Conservation (phyloP, 768 basidiomycete genomes). For the Pleurotus tuoliensis region DNA sequence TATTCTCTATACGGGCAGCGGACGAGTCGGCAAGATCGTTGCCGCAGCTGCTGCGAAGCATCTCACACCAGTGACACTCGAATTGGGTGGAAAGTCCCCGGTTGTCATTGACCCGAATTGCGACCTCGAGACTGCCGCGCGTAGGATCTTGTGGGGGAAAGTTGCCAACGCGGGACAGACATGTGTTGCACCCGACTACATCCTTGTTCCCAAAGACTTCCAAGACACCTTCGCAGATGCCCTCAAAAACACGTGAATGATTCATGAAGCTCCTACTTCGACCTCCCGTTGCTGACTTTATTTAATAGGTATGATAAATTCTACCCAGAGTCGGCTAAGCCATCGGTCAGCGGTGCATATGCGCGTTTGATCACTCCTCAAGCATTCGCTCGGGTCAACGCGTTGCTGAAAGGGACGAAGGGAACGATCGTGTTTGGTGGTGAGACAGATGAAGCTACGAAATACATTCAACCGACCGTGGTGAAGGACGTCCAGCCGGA, state of each 20-base stretch:
- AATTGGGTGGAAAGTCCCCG: conserved; percentile 62
- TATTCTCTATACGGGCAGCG: conserved; percentile 42
- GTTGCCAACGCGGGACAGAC: conserved; percentile 73
- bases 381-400: conserved; percentile 59
- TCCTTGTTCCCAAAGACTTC: conserved; percentile 42
- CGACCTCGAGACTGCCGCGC: conserved; percentile 62
- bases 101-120: conserved; percentile 68
- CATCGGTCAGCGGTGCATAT: conserved; percentile 39
- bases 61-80: conserved; percentile 60
- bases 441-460: conserved; percentile 46
- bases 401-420: conserved; percentile 59
- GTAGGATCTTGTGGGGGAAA: conserved; percentile 83
- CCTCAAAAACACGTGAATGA: conserved; percentile 35
- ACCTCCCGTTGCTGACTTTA: background rate
- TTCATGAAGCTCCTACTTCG: background rate
- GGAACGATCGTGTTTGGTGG: conserved; percentile 69
- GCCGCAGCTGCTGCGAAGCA: conserved; percentile 73
- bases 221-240: conserved; percentile 43
- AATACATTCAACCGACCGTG: conserved; percentile 71
- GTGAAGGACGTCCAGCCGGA: conserved; percentile 56
- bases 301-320: conserved; percentile 46
- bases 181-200: conserved; percentile 63
- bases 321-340: conserved; percentile 47
- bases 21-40: conserved; percentile 63
- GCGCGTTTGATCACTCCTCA: conserved; percentile 47